Evolutionary conservation across 345 rosid species (phyloP).

Genomic region (Isatis tinctoria): DNA sequence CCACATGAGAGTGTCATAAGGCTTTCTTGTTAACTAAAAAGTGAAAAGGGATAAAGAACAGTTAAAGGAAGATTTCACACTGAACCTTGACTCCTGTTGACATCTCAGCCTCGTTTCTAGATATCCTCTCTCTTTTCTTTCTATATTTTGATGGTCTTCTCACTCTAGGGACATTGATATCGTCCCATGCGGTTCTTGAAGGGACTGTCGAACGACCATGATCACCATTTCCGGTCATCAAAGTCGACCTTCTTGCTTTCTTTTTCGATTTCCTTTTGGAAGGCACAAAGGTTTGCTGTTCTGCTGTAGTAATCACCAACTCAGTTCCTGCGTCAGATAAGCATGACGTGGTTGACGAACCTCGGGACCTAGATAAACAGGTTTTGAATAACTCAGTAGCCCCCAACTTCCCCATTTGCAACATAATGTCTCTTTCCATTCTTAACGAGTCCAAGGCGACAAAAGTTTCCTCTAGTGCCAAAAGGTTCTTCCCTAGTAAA

Average conservation of each 20-base stretch:
- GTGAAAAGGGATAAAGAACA: slow-evolving; percentile 1
- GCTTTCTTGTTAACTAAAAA: slow-evolving; percentile 12
- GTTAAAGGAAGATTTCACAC: slow-evolving; percentile 19
- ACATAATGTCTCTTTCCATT: slow-evolving; percentile 60
- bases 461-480: slow-evolving; percentile 57
- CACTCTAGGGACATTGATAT: slow-evolving; percentile 22
- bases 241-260: slow-evolving; percentile 40
- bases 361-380: slow-evolving; percentile 39
- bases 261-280: slow-evolving; percentile 42
- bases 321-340: slow-evolving; percentile 34
- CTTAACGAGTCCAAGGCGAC: slow-evolving; percentile 40
- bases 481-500: slow-evolving; percentile 63
- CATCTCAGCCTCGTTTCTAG: slow-evolving; percentile 74
- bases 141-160: slow-evolving; percentile 38
- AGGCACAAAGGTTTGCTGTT: slow-evolving; percentile 30
- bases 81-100: slow-evolving; percentile 69
- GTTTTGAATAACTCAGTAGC: slow-evolving; percentile 50
- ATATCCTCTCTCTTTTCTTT: slow-evolving; percentile 48
- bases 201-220: slow-evolving; percentile 9
- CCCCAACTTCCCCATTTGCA: slow-evolving; percentile 63
- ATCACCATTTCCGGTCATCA: slow-evolving; percentile 12
- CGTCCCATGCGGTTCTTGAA: slow-evolving; percentile 23
- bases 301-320: slow-evolving; percentile 11
- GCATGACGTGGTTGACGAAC: slow-evolving; percentile 31
- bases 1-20: slow-evolving; percentile 15